phyloP scores from a whole-genome alignment of 2,329 filamentous ascomycete genomes.

The Ceratocystis smalleyi region DNA sequence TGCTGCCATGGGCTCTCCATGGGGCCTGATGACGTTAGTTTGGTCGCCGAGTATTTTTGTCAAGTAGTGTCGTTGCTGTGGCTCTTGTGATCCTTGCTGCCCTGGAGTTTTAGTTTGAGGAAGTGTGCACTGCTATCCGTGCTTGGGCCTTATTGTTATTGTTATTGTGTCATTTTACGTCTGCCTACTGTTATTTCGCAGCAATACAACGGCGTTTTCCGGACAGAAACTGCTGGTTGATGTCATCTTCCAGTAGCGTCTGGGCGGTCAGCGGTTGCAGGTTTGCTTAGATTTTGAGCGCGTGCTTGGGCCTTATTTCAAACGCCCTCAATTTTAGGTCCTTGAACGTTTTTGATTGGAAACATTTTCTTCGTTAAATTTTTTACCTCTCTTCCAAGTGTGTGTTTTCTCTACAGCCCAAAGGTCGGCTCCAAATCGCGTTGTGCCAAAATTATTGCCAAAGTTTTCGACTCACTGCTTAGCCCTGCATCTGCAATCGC shows the following conservation, averaged over 20 bases:
- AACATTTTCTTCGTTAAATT: not conserved
- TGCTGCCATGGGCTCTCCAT: too few species aligned
- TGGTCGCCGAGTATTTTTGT: not conserved
- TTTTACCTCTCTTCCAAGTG: not conserved
- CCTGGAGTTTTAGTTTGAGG: not conserved
- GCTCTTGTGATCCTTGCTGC: not conserved
- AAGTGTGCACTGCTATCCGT: not conserved
- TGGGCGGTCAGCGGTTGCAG: too few species aligned
- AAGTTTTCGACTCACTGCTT: not conserved
- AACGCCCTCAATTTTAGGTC: not conserved
- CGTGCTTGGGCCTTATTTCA: constrained; percentile 1
- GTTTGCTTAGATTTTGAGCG: too few species aligned
- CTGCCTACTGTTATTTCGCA: too few species aligned
- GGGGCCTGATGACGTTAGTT: not conserved
- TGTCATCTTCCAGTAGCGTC: too few species aligned
- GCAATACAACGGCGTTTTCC: too few species aligned
- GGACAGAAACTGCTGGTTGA: too few species aligned
- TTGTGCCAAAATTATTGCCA: not conserved
- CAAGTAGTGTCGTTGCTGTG: not conserved
- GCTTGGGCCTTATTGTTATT: constrained; percentile 3
- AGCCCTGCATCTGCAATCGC: not conserved
- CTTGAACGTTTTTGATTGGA: not conserved
- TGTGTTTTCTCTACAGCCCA: not conserved
- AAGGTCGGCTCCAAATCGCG: not conserved
- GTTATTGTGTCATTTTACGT: too few species aligned